Base-by-base conservation (phyloP, 1,284 basidiomycete species). In the Melampsora larici-populina region DNA sequence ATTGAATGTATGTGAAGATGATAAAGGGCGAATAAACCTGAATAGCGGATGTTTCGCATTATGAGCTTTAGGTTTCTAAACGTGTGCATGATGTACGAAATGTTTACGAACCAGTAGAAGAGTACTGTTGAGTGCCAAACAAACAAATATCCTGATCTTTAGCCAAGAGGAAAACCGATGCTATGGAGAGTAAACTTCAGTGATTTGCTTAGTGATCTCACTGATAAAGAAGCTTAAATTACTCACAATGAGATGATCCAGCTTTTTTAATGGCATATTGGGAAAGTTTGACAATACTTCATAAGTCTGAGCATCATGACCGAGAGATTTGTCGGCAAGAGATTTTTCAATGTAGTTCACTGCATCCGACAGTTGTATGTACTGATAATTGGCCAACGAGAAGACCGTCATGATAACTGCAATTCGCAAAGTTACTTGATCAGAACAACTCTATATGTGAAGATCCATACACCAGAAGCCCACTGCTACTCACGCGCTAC, bases 1-100 rank as follows among this genome's bases (percentile, higher is more conserved):
- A 48, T 29, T 75, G 73, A 4, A 66, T 13, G n/a, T 75, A 68
- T 2, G 73, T 75, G 60, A 65, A 75, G 26, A 75, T 66, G 26
- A 75, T 75, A 49, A 75, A 75, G 46, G 73, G 73, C 67, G 73
- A 66, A 51, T 75, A 75, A 18, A 65, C 73, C 73, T 75, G 17
- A n/a, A 24, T n/a, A 3, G 13, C 15, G 29, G 17, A 24, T 26
- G 26, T 29, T 1, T 58, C 58, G 18, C 24, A 64, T 6, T 36
- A 29, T 40, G 1, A 24, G 33, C 31, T n/a, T 13, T 24, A 58
- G 24, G 11, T 17, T 9, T 26, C 18, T 71, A 6, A 62, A 33
- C 13, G 2, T 15, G 7, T 31, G 51, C 31, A 7, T 17, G 46
- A n/a, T 15, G 33, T 11, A 24, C 24, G 21, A 66, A 40, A 29